Evolutionary conservation across 179 eudicot genomes (phyloP).

Genomic region (Actinidia polygama): DNA sequence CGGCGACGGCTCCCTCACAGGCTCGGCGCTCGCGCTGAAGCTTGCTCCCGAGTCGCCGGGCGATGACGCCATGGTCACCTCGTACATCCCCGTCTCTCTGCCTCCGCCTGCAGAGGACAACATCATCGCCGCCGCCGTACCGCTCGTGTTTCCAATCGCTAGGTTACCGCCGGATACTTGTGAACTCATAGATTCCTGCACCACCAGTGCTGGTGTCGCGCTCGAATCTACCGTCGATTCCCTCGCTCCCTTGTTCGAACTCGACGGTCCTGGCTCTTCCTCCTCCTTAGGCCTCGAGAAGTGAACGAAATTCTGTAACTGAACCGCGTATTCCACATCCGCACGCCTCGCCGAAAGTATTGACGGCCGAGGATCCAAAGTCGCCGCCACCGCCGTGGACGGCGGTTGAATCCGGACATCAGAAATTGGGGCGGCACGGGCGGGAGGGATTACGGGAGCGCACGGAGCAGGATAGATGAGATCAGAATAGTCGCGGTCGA

Average conservation of each 20-base stretch:
- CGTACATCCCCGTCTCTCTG: constrained; percentile 27
- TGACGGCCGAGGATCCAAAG: constrained; percentile 19
- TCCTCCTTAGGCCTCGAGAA: constrained; percentile 38
- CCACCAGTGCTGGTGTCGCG: constrained; percentile 40
- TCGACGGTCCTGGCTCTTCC: constrained; percentile 29
- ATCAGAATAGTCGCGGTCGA: constrained; percentile 49
- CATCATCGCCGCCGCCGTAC: constrained; percentile 15
- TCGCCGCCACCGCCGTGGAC: background rate
- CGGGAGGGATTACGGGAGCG: constrained; percentile 11
- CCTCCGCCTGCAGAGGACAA: constrained; percentile 18
- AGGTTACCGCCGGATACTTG: constrained; percentile 16
- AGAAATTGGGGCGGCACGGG: constrained; percentile 12
- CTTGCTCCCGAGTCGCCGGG: constrained; percentile 32
- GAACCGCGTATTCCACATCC: background rate
- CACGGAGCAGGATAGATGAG: constrained; percentile 33
- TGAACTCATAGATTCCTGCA: constrained; percentile 12
- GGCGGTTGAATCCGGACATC: background rate
- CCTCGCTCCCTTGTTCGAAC: constrained; percentile 24
- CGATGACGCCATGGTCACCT: constrained; percentile 37
- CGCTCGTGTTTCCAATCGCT: constrained; percentile 17
- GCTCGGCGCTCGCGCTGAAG: constrained; percentile 25
- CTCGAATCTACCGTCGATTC: constrained; percentile 53
- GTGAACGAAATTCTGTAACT: constrained; percentile 32
- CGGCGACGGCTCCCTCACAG: constrained; percentile 7
- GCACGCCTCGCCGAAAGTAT: constrained; percentile 18